Evolutionary conservation across 257 asterid species (phyloP).

Genomic region (Capsicum pubescens): DNA sequence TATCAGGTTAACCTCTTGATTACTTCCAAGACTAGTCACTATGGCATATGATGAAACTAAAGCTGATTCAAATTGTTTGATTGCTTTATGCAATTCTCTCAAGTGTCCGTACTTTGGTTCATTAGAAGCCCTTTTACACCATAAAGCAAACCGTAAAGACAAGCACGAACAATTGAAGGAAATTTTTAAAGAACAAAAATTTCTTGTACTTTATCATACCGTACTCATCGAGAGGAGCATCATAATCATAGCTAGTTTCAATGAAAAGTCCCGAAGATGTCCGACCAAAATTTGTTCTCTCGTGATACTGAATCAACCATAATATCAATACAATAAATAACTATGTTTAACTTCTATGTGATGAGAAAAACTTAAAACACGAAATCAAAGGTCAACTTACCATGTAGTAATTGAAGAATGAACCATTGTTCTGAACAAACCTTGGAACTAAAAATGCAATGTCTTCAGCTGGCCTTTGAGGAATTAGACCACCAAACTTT

Average conservation of each 20-base stretch:
- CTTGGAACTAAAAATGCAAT: conserved; percentile 90
- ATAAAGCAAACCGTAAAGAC: background rate
- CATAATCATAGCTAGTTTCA: conserved; percentile 86
- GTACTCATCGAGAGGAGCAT: conserved; percentile 90
- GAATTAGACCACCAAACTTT: conserved; percentile 71
- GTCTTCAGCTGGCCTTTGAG: conserved; percentile 84
- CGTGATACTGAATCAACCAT: conserved; percentile 66
- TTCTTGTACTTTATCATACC: conserved; percentile 45
- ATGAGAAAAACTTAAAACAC: background rate
- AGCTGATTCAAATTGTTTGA: conserved; percentile 87
- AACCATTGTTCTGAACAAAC: conserved; percentile 84
- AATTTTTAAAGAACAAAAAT: background rate
- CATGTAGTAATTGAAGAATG: conserved; percentile 92
- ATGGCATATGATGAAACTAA: conserved; percentile 78
- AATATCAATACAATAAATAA: background rate
- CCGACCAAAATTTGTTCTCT: conserved; percentile 87
- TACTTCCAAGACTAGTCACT: conserved; percentile 77
- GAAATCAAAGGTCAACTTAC: conserved; percentile 41
- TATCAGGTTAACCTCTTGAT: conserved; percentile 65
- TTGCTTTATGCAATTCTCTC: conserved; percentile 78
- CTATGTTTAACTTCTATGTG: background rate
- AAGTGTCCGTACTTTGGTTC: conserved; percentile 84
- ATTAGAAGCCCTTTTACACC: conserved; percentile 58
- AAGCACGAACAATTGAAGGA: background rate
- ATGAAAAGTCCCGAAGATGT: conserved; percentile 77